Conservation (phyloP, 192 early-diverging fungal species). For the Backusella macrospora region DNA sequence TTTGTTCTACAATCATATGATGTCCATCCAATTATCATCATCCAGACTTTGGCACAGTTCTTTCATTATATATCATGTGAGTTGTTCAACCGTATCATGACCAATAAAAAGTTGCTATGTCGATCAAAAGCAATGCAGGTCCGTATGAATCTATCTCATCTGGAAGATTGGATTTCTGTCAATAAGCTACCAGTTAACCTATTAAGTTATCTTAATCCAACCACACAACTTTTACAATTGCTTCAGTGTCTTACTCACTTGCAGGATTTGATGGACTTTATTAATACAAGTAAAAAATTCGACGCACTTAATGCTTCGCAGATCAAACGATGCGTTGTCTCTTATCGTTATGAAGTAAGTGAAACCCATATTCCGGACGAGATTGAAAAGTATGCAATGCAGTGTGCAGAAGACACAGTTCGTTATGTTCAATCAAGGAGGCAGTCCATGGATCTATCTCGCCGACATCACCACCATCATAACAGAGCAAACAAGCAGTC, state of each 20-base stretch:
- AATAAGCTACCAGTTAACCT: slow-evolving; percentile 49
- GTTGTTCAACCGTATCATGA: slow-evolving; percentile 87
- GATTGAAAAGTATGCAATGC: slow-evolving; percentile 75
- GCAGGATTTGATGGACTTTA: slow-evolving; percentile 71
- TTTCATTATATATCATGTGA: slow-evolving; percentile 79
- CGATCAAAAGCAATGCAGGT: slow-evolving; percentile 84
- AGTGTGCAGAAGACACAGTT: slow-evolving; percentile 69
- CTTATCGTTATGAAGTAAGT: slow-evolving; percentile 91
- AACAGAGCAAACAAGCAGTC: background rate
- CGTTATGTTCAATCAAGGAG: slow-evolving; percentile 23
- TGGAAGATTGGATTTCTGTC: slow-evolving; percentile 86
- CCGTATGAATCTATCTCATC: slow-evolving; percentile 76
- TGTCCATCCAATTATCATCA: slow-evolving; percentile 74
- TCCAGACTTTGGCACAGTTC: slow-evolving; percentile 75
- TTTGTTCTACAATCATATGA: slow-evolving; percentile 72
- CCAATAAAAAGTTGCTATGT: slow-evolving; percentile 71
- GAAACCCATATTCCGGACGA: slow-evolving; percentile 74
- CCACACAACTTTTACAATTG: slow-evolving; percentile 83
- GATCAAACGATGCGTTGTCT: slow-evolving; percentile 69
- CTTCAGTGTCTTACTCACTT: slow-evolving; percentile 78
- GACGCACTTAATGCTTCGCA: slow-evolving; percentile 71
- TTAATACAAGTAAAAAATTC: slow-evolving; percentile 72
- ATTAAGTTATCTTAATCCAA: slow-evolving; percentile 60
- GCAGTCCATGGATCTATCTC: background rate
- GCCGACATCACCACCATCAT: background rate